Conservation (phyloP, 208 protist genomes). For the Leishmania mexicana region DNA sequence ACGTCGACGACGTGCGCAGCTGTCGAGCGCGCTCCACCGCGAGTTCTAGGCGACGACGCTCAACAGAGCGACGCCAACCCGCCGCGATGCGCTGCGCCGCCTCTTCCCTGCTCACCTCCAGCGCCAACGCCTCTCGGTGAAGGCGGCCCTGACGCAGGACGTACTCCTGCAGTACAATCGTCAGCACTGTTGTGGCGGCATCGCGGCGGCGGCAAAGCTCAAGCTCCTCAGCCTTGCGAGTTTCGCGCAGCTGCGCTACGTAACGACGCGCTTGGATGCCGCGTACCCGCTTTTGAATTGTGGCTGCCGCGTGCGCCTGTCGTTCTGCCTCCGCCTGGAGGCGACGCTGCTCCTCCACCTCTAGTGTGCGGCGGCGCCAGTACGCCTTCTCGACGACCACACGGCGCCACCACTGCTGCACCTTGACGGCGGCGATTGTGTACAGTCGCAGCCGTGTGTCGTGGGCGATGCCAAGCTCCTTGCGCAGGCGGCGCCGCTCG, state of each 20-base stretch:
- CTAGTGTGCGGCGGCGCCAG: conserved; percentile 48
- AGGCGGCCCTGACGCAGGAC: conserved; percentile 33
- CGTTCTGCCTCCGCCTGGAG: conserved; percentile 17
- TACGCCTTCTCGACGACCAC: conserved; percentile 45
- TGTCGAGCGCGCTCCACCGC: conserved; percentile 39
- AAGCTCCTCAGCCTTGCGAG: conserved; percentile 9
- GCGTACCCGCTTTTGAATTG: conserved; percentile 45
- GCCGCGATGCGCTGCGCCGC: conserved; percentile 50
- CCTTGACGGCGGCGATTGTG: conserved; percentile 33
- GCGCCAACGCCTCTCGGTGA: conserved; percentile 24
- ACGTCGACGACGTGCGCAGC: conserved; percentile 40
- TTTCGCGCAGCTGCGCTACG: neutral
- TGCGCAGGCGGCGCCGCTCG: conserved; percentile 36
- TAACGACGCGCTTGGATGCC: conserved; percentile 32
- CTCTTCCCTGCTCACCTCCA: conserved; percentile 15
- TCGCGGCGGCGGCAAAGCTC: conserved; percentile 17
- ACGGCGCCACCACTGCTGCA: conserved; percentile 73
- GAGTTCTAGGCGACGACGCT: conserved; percentile 38
- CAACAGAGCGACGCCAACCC: conserved; percentile 39
- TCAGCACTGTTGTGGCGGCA: conserved; percentile 30
- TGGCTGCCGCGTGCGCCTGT: conserved; percentile 29
- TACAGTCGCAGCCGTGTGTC: conserved; percentile 44
- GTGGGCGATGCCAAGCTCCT: conserved; percentile 38
- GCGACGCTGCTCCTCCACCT: conserved; percentile 35
- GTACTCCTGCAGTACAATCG: conserved; percentile 56